A percentile compares a stretch with the other conserved stretches of the same genome.
phyloP scores from a whole-genome alignment of 2,329 filamentous ascomycete genomes.

The Fusarium pilosicola region DNA sequence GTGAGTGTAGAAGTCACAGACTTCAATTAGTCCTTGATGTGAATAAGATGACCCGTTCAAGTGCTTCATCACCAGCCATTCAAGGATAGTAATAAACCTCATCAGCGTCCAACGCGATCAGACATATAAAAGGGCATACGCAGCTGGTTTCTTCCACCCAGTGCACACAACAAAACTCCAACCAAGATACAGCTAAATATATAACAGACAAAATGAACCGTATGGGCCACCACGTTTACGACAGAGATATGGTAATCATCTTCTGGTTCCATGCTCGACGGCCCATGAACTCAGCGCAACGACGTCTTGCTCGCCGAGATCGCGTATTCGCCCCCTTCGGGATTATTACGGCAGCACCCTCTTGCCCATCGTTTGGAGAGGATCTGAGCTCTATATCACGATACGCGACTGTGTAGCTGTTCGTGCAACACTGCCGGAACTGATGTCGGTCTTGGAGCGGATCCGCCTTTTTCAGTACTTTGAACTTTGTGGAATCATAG shows the following conservation, averaged over 20 bases:
- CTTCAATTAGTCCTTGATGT: background rate
- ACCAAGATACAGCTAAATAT: background rate
- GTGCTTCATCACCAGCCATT: background rate
- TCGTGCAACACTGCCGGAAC: background rate
- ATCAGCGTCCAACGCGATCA: rapidly evolving
- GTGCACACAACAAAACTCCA: background rate
- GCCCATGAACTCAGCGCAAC: background rate
- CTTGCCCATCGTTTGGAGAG: background rate
- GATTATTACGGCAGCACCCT: background rate
- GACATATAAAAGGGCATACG: background rate
- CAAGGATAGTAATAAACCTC: rapidly evolving
- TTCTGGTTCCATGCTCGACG: background rate
- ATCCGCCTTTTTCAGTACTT: background rate
- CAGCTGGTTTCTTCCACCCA: rapidly evolving
- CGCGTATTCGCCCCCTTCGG: background rate
- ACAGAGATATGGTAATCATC: background rate
- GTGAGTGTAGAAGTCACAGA: rapidly evolving
- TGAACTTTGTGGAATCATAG: background rate
- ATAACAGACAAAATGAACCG: background rate
- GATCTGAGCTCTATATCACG: background rate
- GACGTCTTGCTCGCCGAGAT: background rate
- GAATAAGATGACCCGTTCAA: rapidly evolving
- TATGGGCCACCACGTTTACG: background rate
- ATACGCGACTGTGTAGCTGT: background rate
- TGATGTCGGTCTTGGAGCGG: background rate